These are phyloP conservation scores for Isabelozyma rhagii DNA, from an alignment of 805 yeast genomes.

Conservation along the genomic window DNA sequence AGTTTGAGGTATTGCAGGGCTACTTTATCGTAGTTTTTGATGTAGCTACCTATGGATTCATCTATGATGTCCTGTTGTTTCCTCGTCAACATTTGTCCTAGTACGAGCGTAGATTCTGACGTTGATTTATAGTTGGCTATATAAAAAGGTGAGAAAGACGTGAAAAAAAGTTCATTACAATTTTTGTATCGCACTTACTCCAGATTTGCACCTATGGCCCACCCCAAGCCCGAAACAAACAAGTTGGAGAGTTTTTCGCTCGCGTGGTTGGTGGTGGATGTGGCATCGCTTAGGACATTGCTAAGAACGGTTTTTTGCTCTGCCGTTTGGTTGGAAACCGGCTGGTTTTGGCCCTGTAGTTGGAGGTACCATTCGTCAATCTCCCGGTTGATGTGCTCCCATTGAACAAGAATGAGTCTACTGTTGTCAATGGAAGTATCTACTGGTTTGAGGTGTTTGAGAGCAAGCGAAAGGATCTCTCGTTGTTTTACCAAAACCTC, in stretches of 20 bases:
- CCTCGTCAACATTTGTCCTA: conserved; percentile 25
- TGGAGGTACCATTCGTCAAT: conserved; percentile 17
- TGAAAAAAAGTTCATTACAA: background rate
- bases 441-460: conserved; percentile 30
- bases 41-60: conserved; percentile 23
- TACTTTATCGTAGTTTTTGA: conserved; percentile 30
- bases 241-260: conserved; percentile 48
- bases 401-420: conserved; percentile 55
- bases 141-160: background rate
- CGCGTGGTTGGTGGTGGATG: conserved; percentile 30
- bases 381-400: conserved; percentile 50
- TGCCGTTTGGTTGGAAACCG: background rate
- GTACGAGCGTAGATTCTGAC: background rate
- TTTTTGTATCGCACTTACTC: background rate
- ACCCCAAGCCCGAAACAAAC: conserved; percentile 55
- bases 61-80: conserved; percentile 34
- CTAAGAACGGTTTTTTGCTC: conserved; percentile 8
- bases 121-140: too few relatives aligned
- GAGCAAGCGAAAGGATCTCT: conserved; percentile 48
- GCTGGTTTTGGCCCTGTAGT: background rate
- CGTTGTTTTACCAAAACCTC: conserved; percentile 46
- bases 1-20: conserved; percentile 29
- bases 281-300: conserved; percentile 23
- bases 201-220: conserved; percentile 58
- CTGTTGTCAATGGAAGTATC: conserved; percentile 54